Evolutionary conservation across 345 rosid genomes (phyloP), one percentile per base, ranked within the genome.

Genomic region (Diplotaxis tenuifolia): DNA sequence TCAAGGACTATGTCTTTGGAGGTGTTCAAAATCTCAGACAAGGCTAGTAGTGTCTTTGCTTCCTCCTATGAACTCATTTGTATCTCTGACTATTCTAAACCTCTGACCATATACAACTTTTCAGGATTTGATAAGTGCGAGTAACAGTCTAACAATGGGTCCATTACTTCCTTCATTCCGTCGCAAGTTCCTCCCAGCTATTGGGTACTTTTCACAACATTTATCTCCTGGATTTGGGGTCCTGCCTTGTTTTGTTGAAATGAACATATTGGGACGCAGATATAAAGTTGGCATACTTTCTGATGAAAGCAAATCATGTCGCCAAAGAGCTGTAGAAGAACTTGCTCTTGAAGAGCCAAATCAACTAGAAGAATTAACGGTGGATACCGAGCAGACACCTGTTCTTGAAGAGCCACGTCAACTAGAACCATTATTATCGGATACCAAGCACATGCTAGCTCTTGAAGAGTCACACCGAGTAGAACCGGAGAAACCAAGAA

Each of bases 1-100:
- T 70, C 70, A 74, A 81, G 75, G 77, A 80, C 83, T 76, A 73
- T 82, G 77, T 70, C 83, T 78, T 83, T 80, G 55, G 84, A 88
- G 10, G 82, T 88, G 67, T 83, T 85, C 65, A 56, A 82, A 72
- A 45, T 75, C 38, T 84, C 86, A 1, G 84, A 83, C 50, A 81
- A 68, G 49, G 74, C 16, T 53, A 77, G 27, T 53, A 77, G 27
- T 73, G 59, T 81, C 7, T 69, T 76, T 16, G 66, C 49, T 64
- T 76, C 71, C 77, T 68, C 73, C 81, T 50, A 81, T 72, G 67
- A 83, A 86, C 8, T 9, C 55, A 16, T 66, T 47, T 10, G 7
- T 47, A 10, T 58, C 25, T 38, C 28, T 54, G 55, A 16, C 16
- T 47, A 9, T 47, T 25, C 32, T 53, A 45, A 38, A 42, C 32